Conservation (phyloP, 768 basidiomycete species). For the Agaricus sinodeliciosus region DNA sequence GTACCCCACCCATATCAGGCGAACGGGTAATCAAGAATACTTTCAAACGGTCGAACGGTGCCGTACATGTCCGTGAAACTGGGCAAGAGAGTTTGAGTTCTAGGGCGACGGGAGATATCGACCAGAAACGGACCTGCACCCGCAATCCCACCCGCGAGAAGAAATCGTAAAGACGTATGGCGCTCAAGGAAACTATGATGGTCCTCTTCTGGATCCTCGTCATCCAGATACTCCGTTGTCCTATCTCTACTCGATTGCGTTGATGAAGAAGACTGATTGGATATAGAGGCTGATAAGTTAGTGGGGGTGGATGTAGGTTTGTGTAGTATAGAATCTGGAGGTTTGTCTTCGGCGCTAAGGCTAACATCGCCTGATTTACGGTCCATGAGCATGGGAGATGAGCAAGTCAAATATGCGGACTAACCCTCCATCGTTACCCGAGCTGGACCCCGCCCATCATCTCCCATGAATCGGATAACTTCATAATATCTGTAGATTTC, state of each 20-base stretch:
- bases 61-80: constrained; percentile 96
- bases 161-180: constrained; percentile 76
- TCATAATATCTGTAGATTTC: constrained; percentile 88
- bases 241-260: constrained; percentile 4
- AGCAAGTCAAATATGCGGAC: constrained; percentile 9
- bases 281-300: constrained; percentile 3
- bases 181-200: constrained; percentile 57
- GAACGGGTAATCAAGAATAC: constrained; percentile 91
- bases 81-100: constrained; percentile 6
- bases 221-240: constrained; percentile 23
- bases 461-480: constrained; percentile 57
- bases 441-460: constrained; percentile 72
- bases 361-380: constrained; percentile 61
- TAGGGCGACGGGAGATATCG: constrained; percentile 25
- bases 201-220: constrained; percentile 42
- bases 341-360: constrained; percentile 70
- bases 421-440: constrained; percentile 88
- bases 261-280: constrained; percentile 10
- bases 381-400: neutral
- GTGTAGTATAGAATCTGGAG: constrained; percentile 27
- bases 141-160: constrained; percentile 90
- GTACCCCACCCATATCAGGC: constrained; percentile 59
- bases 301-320: constrained; percentile 6
- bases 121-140: constrained; percentile 67
- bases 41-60: constrained; percentile 95